These are phyloP conservation scores for Fraxinus dipetala DNA, from an alignment of 305 asterid species.

Conservation along the genomic window DNA sequence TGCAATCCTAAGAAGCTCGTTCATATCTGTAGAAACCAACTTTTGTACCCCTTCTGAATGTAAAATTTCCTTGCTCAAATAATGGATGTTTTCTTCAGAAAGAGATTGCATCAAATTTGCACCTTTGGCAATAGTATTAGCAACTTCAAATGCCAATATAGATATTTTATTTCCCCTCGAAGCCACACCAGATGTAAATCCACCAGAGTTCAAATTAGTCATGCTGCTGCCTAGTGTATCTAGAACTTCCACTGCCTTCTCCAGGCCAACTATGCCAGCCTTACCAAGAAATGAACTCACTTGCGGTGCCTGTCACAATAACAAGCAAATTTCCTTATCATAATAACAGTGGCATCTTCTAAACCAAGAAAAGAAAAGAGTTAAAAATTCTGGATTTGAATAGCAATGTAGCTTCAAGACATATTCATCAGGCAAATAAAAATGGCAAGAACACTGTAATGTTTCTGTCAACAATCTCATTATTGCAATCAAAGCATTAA, in stretches of 20 bases:
- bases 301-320: conserved; percentile 59
- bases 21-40: conserved; percentile 79
- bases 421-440: neutral
- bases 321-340: neutral
- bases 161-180: conserved; percentile 73
- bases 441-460: neutral
- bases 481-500: neutral
- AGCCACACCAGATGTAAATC: conserved; percentile 64
- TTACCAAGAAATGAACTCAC: conserved; percentile 85
- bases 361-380: neutral
- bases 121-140: conserved; percentile 89
- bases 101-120: conserved; percentile 76
- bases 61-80: conserved; percentile 71
- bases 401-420: neutral
- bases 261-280: conserved; percentile 81
- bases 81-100: conserved; percentile 67
- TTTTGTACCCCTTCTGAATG: conserved; percentile 74
- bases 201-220: conserved; percentile 86
- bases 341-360: conserved; percentile 14
- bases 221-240: conserved; percentile 90
- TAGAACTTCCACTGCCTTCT: conserved; percentile 83
- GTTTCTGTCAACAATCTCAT: neutral
- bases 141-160: conserved; percentile 90
- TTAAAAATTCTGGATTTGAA: neutral
- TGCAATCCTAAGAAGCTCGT: conserved; percentile 81